These are phyloP conservation scores for Lentinula guzmanii DNA, from an alignment of 768 basidiomycete genomes.

Conservation along the genomic window DNA sequence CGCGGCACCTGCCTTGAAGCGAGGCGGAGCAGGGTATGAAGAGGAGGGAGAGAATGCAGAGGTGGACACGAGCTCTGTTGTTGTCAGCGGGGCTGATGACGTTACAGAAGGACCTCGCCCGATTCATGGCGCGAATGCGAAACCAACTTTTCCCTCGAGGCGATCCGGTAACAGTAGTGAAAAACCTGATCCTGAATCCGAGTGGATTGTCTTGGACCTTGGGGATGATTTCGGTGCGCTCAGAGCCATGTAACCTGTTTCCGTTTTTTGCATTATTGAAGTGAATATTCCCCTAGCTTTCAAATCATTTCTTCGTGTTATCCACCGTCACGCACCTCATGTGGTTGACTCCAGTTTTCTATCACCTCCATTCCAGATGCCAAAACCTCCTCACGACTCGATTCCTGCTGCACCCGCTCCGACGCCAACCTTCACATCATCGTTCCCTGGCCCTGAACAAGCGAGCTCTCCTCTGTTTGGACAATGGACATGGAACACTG, in stretches of 20 bases:
- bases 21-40: neutral
- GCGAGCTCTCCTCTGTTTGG: neutral
- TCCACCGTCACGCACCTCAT: constrained; percentile 35
- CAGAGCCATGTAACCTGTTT: neutral
- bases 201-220: constrained; percentile 51
- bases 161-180: neutral
- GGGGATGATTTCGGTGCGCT: constrained; percentile 36
- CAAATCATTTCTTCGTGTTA: constrained; percentile 43
- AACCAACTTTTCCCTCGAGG: neutral
- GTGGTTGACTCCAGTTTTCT: constrained; percentile 37
- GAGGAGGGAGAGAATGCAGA: neutral
- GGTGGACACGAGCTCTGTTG: constrained; percentile 1
- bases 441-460: neutral
- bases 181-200: constrained; percentile 25
- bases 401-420: constrained; percentile 16
- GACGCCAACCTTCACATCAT: constrained; percentile 20
- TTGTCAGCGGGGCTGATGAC: neutral
- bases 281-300: constrained; percentile 27
- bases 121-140: neutral
- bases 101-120: neutral
- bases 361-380: constrained; percentile 12
- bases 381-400: constrained; percentile 6
- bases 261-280: neutral
- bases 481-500: neutral
- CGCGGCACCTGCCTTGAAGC: neutral